Evolutionary conservation across 2,329 filamentous ascomycete genomes (phyloP).

Genomic region (Colletotrichum incanum): DNA sequence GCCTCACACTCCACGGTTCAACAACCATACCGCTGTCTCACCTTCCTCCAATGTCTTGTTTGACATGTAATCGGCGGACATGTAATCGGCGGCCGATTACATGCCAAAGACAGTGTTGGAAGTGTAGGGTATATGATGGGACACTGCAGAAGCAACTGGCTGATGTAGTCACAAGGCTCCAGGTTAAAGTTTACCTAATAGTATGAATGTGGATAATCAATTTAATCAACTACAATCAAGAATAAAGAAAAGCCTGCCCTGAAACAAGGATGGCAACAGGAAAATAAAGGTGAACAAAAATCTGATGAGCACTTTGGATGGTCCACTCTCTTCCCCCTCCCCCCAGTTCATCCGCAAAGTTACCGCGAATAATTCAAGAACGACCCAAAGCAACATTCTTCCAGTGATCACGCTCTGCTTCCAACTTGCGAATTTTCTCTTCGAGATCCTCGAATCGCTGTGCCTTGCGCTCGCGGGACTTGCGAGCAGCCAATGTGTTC

Average conservation of each 20-base stretch:
- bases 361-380: constrained; percentile 18
- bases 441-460: constrained; percentile 83
- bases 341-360: constrained; percentile 11
- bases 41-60: background rate
- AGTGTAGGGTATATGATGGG: no score
- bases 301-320: no score
- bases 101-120: no score
- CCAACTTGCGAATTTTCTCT: constrained; percentile 78
- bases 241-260: background rate
- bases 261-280: background rate
- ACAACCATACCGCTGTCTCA: no score
- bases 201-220: no score
- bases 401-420: constrained; percentile 77
- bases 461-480: constrained; percentile 90
- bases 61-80: no score
- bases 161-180: background rate
- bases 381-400: constrained; percentile 67
- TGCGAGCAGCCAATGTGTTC: constrained; percentile 92
- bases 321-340: background rate
- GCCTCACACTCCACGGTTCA: no score
- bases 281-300: background rate
- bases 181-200: background rate
- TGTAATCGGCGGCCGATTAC: no score
- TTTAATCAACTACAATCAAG: background rate
- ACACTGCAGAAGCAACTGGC: no score